These are phyloP conservation scores for Hypoxylon crocopeplum DNA, from an alignment of 495 filamentous ascomycete genomes.

Conservation along the genomic window DNA sequence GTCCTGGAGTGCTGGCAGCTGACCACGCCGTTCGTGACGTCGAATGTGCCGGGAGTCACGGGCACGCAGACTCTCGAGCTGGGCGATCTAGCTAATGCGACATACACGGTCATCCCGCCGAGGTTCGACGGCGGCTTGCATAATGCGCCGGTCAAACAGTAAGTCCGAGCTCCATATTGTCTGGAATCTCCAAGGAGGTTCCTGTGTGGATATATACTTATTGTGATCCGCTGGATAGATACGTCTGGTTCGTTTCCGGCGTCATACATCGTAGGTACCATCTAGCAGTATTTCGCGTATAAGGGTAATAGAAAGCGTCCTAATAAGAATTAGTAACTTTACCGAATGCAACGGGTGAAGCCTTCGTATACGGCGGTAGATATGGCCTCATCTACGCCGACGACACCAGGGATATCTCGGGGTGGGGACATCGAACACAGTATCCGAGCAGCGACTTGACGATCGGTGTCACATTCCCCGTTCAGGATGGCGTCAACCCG, in stretches of 20 bases:
- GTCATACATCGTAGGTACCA: constrained; percentile 9
- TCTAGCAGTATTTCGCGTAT: neutral
- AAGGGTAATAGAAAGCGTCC: too few species aligned
- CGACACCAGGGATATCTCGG: constrained; percentile 57
- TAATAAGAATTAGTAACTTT: constrained; percentile 53
- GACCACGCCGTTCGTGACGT: constrained; percentile 45
- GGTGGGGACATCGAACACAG: constrained; percentile 51
- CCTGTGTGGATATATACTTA: too few species aligned
- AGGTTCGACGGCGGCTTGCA: constrained; percentile 57
- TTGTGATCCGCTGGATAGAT: constrained; percentile 40
- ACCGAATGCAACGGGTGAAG: constrained; percentile 51
- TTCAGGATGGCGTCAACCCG: constrained; percentile 45
- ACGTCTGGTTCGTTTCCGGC: constrained; percentile 58
- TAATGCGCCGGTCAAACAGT: constrained; percentile 60
- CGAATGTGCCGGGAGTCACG: constrained; percentile 44
- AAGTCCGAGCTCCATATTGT: constrained; percentile 32
- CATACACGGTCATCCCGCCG: constrained; percentile 50
- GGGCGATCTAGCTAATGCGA: constrained; percentile 46
- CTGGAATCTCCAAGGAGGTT: too few species aligned
- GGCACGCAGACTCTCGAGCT: constrained; percentile 44
- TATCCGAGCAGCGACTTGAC: constrained; percentile 54
- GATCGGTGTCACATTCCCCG: constrained; percentile 49
- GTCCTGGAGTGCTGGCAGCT: constrained; percentile 64
- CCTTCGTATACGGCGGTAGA: constrained; percentile 52
- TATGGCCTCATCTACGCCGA: constrained; percentile 56